A percentile compares a stretch with the other conserved stretches of the same genome.
Conservation (phyloP, 2,329 filamentous ascomycete genomes). For the Verticillium zaregamsianum region DNA sequence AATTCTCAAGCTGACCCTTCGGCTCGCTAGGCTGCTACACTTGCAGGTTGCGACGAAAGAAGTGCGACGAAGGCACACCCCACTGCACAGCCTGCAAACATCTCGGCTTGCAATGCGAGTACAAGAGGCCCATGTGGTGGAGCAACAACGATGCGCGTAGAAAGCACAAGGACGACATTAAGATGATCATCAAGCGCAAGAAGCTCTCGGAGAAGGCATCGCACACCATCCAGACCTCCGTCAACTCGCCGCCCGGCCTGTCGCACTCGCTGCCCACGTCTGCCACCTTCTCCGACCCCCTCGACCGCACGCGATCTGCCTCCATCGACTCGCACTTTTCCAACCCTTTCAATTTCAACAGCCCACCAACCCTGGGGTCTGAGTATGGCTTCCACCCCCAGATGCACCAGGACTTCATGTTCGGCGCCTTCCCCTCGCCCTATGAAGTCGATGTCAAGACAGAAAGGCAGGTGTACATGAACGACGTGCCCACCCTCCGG, state of each 20-base stretch:
- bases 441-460: slow-evolving; percentile 97
- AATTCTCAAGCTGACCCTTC: background rate
- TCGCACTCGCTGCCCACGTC: slow-evolving; percentile 80
- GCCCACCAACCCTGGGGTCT: slow-evolving; percentile 42
- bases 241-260: slow-evolving; percentile 69
- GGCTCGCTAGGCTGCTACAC: slow-evolving; percentile 57
- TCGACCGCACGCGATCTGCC: slow-evolving; percentile 67
- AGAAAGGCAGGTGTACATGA: slow-evolving; percentile 88
- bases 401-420: slow-evolving; percentile 59
- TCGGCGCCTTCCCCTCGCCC: slow-evolving; percentile 57
- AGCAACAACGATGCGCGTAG: slow-evolving; percentile 83
- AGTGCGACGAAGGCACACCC: slow-evolving; percentile 63
- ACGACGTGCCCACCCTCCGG: slow-evolving; percentile 78
- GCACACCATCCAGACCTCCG: slow-evolving; percentile 48
- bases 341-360: slow-evolving; percentile 69
- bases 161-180: slow-evolving; percentile 90
- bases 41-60: slow-evolving; percentile 63
- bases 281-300: slow-evolving; percentile 71
- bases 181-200: slow-evolving; percentile 95
- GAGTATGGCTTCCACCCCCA: slow-evolving; percentile 60
- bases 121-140: slow-evolving; percentile 97
- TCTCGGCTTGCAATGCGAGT: slow-evolving; percentile 86
- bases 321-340: slow-evolving; percentile 80
- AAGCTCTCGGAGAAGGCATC: slow-evolving; percentile 86
- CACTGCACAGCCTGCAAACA: slow-evolving; percentile 63